Conservation (phyloP, 805 yeast species). For the Ogataea paraovalis region DNA sequence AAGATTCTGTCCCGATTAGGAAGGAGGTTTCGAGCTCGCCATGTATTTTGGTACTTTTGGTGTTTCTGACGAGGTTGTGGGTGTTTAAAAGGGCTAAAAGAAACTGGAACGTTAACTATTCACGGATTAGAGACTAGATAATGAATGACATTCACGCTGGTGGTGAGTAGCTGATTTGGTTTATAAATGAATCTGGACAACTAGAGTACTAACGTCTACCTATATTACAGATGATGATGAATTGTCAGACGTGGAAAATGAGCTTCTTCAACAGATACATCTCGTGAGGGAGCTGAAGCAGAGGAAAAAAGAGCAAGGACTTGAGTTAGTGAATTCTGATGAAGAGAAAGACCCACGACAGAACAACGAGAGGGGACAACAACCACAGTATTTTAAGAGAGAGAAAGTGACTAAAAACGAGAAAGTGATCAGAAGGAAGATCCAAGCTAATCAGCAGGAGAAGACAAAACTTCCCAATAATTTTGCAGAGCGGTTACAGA, state of each 20-base stretch:
- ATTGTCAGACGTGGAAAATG: conserved; percentile 24
- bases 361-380: conserved; percentile 8
- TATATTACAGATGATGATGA: conserved; percentile 7
- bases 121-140: too few relatives aligned
- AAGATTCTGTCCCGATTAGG: too few relatives aligned
- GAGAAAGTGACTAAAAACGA: conserved; percentile 7
- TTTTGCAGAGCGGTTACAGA: conserved; percentile 14
- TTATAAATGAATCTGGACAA: too few relatives aligned
- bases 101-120: neutral
- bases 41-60: neutral
- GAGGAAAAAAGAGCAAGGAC: conserved; percentile 11
- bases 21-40: too few relatives aligned
- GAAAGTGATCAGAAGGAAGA: conserved; percentile 7
- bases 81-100: neutral
- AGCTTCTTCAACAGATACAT: conserved; percentile 19
- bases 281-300: conserved; percentile 18
- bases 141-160: neutral
- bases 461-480: neutral
- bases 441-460: conserved; percentile 1
- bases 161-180: neutral
- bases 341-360: conserved; percentile 28
- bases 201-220: too few relatives aligned
- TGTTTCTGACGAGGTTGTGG: neutral
- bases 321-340: conserved; percentile 23
- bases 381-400: conserved; percentile 14